phyloP scores from a whole-genome alignment of 2,329 filamentous ascomycete species.

The Alternaria ventricosa region DNA sequence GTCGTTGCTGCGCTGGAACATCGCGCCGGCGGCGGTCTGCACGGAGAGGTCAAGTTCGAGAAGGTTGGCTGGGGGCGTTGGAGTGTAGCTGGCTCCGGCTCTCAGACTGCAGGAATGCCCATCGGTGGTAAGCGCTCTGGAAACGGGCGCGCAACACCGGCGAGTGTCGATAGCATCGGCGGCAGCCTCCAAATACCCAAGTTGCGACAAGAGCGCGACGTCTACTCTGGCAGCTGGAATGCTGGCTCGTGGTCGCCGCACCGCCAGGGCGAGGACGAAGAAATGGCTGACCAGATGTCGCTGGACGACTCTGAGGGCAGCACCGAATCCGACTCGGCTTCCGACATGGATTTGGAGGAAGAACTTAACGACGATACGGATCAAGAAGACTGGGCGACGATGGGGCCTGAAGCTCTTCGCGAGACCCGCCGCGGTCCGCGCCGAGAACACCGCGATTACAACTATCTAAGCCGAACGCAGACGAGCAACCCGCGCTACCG shows the following conservation, averaged over 20 bases:
- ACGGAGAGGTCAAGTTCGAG: conserved; percentile 82
- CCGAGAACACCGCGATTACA: conserved; percentile 47
- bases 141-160: conserved; percentile 55
- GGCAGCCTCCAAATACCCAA: conserved; percentile 58
- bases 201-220: conserved; percentile 41
- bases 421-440: conserved; percentile 54
- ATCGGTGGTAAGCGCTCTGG: conserved; percentile 45
- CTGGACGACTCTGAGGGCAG: conserved; percentile 70
- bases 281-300: conserved; percentile 90
- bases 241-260: conserved; percentile 77
- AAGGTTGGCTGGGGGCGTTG: conserved; percentile 98
- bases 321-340: conserved; percentile 74
- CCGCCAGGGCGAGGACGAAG: conserved; percentile 49
- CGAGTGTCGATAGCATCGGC: conserved; percentile 52
- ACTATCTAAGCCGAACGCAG: conserved; percentile 47
- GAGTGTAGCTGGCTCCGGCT: conserved; percentile 64
- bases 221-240: conserved; percentile 65
- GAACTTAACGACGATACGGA: conserved; percentile 85
- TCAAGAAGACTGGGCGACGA: conserved; percentile 92
- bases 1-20: conserved; percentile 93
- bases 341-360: conserved; percentile 72
- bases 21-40: conserved; percentile 65
- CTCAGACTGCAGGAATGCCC: conserved; percentile 60
- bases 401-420: conserved; percentile 85
- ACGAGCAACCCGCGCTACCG: conserved; percentile 37